Evolutionary conservation across 1,284 basidiomycete species (phyloP).

Genomic region (Naganishia cerealis): DNA sequence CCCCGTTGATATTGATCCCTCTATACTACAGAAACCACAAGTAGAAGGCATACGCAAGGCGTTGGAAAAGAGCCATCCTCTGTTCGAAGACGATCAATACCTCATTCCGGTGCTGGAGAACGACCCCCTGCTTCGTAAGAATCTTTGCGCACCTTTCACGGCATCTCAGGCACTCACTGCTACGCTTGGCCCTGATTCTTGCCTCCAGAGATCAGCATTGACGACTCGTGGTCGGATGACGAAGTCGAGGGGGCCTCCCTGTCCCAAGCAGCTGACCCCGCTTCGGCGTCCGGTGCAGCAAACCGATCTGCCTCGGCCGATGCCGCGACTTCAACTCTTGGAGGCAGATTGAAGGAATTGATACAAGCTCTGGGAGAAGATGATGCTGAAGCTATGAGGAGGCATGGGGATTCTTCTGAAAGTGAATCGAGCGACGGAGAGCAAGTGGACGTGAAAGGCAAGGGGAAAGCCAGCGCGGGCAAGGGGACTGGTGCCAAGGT

Average conservation of each 20-base stretch:
- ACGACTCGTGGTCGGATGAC: constrained; percentile 70
- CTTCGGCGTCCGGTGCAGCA: constrained; percentile 1
- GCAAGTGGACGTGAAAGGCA: constrained; percentile 9
- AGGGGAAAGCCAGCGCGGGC: constrained; percentile 7
- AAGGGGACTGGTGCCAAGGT: constrained; percentile 26
- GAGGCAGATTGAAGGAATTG: constrained; percentile 17
- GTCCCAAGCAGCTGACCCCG: constrained; percentile 35
- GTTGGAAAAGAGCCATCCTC: constrained; percentile 62
- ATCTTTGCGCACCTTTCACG: not conserved
- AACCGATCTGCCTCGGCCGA: not conserved
- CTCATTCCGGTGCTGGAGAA: constrained; percentile 75
- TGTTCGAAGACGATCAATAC: constrained; percentile 72
- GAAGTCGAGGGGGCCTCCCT: constrained; percentile 49
- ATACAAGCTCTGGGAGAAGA: constrained; percentile 23
- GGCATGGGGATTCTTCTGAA: not conserved
- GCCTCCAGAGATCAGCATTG: constrained; percentile 60
- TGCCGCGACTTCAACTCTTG: constrained; percentile 8
- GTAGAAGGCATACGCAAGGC: constrained; percentile 52
- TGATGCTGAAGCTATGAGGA: constrained; percentile 1
- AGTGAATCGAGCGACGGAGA: constrained; percentile 1
- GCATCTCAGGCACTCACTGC: not conserved
- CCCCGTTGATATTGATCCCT: not conserved
- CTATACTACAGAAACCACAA: constrained; percentile 9
- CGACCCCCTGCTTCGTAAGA: constrained; percentile 82
- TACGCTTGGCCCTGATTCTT: not conserved